Percentiles rank a stretch among this genome's conserved stretches.
Conservation (phyloP, 1,139 yeast genomes). For the Yamadazyma diddensiae region DNA sequence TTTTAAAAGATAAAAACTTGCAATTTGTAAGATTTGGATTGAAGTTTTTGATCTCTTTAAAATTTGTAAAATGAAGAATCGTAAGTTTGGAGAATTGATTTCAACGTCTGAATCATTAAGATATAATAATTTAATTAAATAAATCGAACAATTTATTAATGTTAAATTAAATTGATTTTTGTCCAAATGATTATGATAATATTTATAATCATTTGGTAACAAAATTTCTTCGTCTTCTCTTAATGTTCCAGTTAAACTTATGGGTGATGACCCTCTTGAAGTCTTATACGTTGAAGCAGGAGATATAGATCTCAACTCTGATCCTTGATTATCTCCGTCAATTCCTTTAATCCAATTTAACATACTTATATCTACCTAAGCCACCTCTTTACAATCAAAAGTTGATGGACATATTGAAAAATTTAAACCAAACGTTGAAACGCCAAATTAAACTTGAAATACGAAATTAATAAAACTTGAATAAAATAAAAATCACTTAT, state of each 20-base stretch:
- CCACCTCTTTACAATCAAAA: too few relatives aligned
- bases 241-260: too few relatives aligned
- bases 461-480: not conserved
- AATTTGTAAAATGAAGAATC: slow-evolving; percentile 59
- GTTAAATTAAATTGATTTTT: slow-evolving; percentile 43
- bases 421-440: slow-evolving; percentile 6
- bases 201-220: slow-evolving; percentile 38
- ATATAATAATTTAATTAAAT: slow-evolving; percentile 36
- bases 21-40: slow-evolving; percentile 60
- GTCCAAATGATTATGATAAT: slow-evolving; percentile 39
- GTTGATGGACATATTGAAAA: not conserved
- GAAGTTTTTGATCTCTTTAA: slow-evolving; percentile 68
- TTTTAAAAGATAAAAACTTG: slow-evolving; percentile 60
- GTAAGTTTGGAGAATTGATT: slow-evolving; percentile 25
- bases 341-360: too few relatives aligned
- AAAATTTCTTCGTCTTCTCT: slow-evolving; percentile 7
- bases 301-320: too few relatives aligned
- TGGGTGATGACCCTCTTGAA: too few relatives aligned
- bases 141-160: slow-evolving; percentile 36
- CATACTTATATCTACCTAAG: too few relatives aligned
- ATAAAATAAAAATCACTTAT: too few relatives aligned
- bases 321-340: too few relatives aligned
- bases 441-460: slow-evolving; percentile 2
- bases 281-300: too few relatives aligned
- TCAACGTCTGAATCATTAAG: slow-evolving; percentile 15